Conservation (phyloP, 306 rosid species). For the Pyrus communis region DNA sequence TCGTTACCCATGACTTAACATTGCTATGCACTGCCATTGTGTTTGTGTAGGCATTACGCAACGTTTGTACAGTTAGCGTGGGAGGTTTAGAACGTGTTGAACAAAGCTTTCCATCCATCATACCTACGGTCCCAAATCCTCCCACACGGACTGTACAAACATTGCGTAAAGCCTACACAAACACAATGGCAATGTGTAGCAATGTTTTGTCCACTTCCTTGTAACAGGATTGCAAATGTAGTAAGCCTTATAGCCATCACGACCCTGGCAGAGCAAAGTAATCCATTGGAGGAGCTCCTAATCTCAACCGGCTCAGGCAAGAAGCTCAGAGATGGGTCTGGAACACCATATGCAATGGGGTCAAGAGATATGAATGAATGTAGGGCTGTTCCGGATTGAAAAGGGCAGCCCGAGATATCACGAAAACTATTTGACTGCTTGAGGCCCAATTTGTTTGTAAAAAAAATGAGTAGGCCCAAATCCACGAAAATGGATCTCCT, state of each 20-base stretch:
- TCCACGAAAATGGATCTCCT: no score
- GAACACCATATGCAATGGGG: constrained; percentile 18
- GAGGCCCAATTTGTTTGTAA: constrained; percentile 1
- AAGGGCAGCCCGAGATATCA: constrained; percentile 5
- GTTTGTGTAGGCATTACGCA: constrained; percentile 23
- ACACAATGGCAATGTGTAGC: constrained; percentile 28
- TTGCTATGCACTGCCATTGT: constrained; percentile 21
- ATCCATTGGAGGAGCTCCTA: constrained; percentile 29
- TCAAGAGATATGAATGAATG: constrained; percentile 23
- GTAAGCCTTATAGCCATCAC: constrained; percentile 16
- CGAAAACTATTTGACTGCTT: constrained; percentile 19
- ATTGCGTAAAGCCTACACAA: constrained; percentile 22
- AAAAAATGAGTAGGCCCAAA: no score
- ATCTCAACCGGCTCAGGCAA: constrained; percentile 29
- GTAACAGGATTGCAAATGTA: constrained; percentile 37
- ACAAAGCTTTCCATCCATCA: constrained; percentile 27
- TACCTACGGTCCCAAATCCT: constrained; percentile 10
- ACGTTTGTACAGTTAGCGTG: background rate
- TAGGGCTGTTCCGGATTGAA: background rate
- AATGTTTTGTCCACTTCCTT: constrained; percentile 25
- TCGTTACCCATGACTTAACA: constrained; percentile 16
- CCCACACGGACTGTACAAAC: background rate
- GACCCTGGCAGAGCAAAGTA: constrained; percentile 35
- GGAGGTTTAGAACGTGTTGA: background rate
- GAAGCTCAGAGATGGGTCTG: constrained; percentile 23